Percentiles rank a stretch among this genome's conserved stretches.
These are phyloP conservation scores for Prunus davidiana DNA, from an alignment of 306 rosid genomes.

Conservation along the genomic window DNA sequence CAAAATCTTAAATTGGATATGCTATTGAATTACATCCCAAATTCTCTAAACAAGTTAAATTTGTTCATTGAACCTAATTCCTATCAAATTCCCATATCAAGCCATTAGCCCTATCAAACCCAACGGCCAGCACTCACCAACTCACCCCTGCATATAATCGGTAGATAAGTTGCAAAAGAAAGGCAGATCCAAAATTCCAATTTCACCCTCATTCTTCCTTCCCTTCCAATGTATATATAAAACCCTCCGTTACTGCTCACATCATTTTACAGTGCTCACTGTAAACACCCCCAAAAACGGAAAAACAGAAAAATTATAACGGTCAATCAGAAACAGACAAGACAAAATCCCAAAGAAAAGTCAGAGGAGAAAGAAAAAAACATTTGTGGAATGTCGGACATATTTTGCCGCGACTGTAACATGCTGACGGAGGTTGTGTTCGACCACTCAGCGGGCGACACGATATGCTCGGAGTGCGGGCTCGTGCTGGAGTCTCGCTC, in stretches of 20 bases:
- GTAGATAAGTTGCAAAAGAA: conserved; percentile 1
- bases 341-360: background rate
- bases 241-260: background rate
- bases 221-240: background rate
- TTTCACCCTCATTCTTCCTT: background rate
- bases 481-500: conserved; percentile 68
- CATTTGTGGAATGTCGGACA: conserved; percentile 50
- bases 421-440: conserved; percentile 66
- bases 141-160: background rate
- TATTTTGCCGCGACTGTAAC: conserved; percentile 67
- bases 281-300: background rate
- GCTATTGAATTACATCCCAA: background rate
- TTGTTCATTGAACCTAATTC: background rate
- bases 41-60: background rate
- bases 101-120: background rate
- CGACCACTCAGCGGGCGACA: conserved; percentile 70
- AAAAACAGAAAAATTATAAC: background rate
- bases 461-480: conserved; percentile 72
- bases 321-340: conserved; percentile 4
- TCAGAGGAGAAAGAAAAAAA: background rate
- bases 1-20: background rate
- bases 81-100: background rate
- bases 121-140: background rate
- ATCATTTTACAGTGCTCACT: background rate
- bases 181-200: background rate